Base-by-base conservation (phyloP, 2,329 filamentous ascomycete species). In the Botryotinia convoluta region DNA sequence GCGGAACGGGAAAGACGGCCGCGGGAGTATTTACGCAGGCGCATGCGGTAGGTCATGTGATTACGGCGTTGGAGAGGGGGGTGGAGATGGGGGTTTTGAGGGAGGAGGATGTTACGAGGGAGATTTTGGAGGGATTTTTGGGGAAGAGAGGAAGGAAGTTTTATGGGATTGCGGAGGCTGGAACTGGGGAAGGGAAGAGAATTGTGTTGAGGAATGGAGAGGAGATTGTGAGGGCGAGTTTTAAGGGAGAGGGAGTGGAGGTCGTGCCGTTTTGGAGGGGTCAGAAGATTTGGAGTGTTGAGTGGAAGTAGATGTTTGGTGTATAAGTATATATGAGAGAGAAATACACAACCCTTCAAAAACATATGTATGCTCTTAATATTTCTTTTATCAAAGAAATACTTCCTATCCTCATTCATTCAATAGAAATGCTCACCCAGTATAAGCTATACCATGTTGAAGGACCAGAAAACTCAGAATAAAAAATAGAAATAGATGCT, bases 21-120 rank as follows among this genome's bases (percentile, higher is more conserved):
- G 92, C 92, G 0, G 92, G 92, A 8, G 92, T 94, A 54, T 95
- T 94, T 81, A 94, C 92, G 1, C 92, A 95, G 83, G 90, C 73
- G n/a, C 64, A 72, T 54, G 71, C 70, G 12, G 70, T 67, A 4
- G 48, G 61, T 18, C 57, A 68, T n/a, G 69, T 72, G 20, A 20
- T 74, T 1, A 48, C 44, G 35, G 70, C 69, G 20, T 59, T 44
- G 14, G 73, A 69, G 8, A 35, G 35, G 32, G 73, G 63, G 4
- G 45, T 73, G 12, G 44, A 57, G n/a, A 67, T 48, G 44, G 70
- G 64, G 22, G 60, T 74, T 29, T 45, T 72, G 14, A 37, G 22
- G 32, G 29, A 32, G 16, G 54, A 57, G n/a, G 42, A 73, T 60
- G 35, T 72, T 1, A 72, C 32, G 16, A 14, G 42, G 29, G 73